phyloP scores from a whole-genome alignment of 208 protist genomes.

The Trypanosomatidae sp. region DNA sequence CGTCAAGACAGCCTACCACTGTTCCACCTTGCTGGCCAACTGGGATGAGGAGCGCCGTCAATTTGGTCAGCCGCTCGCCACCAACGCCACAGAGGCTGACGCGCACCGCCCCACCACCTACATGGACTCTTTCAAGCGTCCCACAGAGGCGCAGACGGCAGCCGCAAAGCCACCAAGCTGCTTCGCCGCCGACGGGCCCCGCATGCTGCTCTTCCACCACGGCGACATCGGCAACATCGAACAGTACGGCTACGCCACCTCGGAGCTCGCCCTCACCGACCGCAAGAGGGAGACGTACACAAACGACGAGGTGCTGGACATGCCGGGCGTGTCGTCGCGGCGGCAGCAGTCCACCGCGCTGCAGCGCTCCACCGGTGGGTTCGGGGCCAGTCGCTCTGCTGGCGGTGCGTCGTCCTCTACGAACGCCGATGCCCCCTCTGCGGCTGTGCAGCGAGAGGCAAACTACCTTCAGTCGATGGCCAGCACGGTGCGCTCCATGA shows the following conservation, averaged over 20 bases:
- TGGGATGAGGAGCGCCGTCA: conserved; percentile 84
- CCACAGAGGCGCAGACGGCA: conserved; percentile 32
- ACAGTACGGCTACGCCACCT: conserved; percentile 47
- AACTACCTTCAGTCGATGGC: conserved; percentile 24
- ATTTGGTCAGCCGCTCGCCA: conserved; percentile 21
- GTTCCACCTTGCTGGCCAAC: conserved; percentile 79
- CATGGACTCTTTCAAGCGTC: conserved; percentile 42
- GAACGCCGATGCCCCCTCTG: conserved; percentile 8
- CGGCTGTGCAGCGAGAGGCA: conserved; percentile 20
- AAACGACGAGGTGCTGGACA: conserved; percentile 68
- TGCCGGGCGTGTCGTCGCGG: conserved; percentile 50
- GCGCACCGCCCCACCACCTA: conserved; percentile 55
- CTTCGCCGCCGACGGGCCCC: conserved; percentile 59
- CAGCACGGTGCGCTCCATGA: conserved; percentile 12
- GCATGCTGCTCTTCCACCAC: conserved; percentile 86
- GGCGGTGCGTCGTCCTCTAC: background rate
- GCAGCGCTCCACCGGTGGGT: conserved; percentile 34
- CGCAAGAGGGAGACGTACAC: conserved; percentile 30
- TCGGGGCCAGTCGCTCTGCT: background rate
- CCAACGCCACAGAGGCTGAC: conserved; percentile 4
- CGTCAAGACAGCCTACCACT: conserved; percentile 85
- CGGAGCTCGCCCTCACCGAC: conserved; percentile 69
- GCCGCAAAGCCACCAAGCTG: conserved; percentile 49
- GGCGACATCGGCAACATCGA: conserved; percentile 63
- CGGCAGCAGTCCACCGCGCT: conserved; percentile 27